Evolutionary conservation across 768 basidiomycete genomes (phyloP), one percentile per base, ranked within the genome.

Genomic region (Pisolithus sp.): DNA sequence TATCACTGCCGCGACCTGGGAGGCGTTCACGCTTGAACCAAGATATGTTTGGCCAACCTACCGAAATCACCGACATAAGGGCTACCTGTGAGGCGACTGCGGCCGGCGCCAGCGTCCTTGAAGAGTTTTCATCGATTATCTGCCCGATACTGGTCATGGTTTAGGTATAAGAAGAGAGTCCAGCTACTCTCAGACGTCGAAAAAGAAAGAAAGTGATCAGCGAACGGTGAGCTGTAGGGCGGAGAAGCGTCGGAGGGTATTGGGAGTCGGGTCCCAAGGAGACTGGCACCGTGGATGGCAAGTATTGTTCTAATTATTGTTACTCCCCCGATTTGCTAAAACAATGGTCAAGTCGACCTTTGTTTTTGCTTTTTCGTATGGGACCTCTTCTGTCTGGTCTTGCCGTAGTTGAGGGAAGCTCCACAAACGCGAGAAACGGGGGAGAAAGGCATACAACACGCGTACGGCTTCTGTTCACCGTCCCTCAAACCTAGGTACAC

Each of bases 11-110:
- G 74, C 76, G 40, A 79, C 63, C 87, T 89, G 43, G 31, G 9
- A 56, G 28, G 53, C 39, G 54, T 42, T 49, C 51, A 53, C 59
- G 37, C 31, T 39, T 17, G 15, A 40, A 10, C 9, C 28, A 44
- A 36, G 21, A 26, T 13, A 38, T 30, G 13, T 4, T 18, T 41
- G n/a, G 18, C 37, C 31, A 17, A 74, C 85, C 54, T 68, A 89
- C 89, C 48, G 89, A 89, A 51, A 90, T 55, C 51, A 79, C 68
- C 57, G 74, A 74, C 89, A 90, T 90, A 40, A 89, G 73, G 39
- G 74, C 75, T 41, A 87, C 81, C 67, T 91, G 89, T n/a, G 81
- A 81, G 55, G 77, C 85, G 26, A 91, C 89, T 50, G 89, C 87
- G 53, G 77, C 76, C 70, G 89, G 88, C 76, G 81, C 82, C 78